A percentile compares a stretch with the other conserved stretches of the same genome.
Evolutionary conservation across 345 rosid species (phyloP).

Genomic region (Mercurialis annua): DNA sequence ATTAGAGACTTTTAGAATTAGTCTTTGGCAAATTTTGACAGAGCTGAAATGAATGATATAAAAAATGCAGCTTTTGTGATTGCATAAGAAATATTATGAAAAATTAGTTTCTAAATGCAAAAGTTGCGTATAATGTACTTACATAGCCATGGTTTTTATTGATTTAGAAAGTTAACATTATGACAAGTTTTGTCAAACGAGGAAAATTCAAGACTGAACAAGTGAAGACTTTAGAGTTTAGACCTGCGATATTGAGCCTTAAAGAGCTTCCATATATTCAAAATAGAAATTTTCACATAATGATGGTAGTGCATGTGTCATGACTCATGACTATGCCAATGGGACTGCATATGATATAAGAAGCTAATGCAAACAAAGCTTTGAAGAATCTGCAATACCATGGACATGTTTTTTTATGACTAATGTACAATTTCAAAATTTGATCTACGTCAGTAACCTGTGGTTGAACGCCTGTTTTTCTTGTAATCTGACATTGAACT

Average conservation of each 20-base stretch:
- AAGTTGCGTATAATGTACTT: conserved; percentile 6
- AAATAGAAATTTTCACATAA: background rate
- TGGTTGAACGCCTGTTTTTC: background rate
- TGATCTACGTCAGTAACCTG: background rate
- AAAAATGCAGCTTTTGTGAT: background rate
- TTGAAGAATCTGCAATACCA: background rate
- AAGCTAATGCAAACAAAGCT: background rate
- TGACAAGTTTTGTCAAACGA: background rate
- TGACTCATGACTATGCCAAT: too few relatives aligned
- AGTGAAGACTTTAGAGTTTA: background rate
- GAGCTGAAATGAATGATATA: background rate
- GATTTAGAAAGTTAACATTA: background rate
- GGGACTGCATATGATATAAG: background rate
- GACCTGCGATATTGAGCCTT: background rate
- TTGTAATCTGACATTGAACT: background rate
- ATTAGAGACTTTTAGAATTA: conserved; percentile 3
- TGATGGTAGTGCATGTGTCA: background rate
- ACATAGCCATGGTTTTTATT: background rate
- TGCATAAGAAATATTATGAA: background rate
- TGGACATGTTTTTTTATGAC: background rate
- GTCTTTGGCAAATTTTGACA: conserved; percentile 1
- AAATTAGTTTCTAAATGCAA: background rate
- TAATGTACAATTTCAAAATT: background rate
- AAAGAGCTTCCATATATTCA: background rate
- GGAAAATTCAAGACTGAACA: background rate